Evolutionary conservation across 345 rosid genomes (phyloP), one percentile per base, ranked within the genome.

Genomic region (Rhodamnia rubescens): DNA sequence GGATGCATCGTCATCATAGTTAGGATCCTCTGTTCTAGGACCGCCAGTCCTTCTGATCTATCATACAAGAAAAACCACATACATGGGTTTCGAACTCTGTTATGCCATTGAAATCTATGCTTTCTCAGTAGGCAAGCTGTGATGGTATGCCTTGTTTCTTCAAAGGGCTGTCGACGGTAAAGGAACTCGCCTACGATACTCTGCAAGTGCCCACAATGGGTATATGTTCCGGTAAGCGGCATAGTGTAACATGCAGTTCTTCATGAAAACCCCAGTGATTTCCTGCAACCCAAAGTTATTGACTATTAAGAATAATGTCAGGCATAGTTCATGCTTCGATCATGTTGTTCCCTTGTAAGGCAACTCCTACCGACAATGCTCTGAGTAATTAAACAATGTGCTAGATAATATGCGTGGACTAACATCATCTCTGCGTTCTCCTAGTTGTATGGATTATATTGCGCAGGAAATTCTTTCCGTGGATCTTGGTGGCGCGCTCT

Each of bases 141-240:
- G 47, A 57, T 47, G 55, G 7, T 9, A 83, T 13, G n/a, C 53
- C 11, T 74, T 55, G 29, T 81, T 47, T 20, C 81, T 15, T 87
- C 80, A 36, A 21, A 69, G 80, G 47, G 11, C 80, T 69, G 20
- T 36, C 0, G 47, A 85, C 2, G 90, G 91, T 75, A 87, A 81
- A 20, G 84, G 86, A 53, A 89, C 87, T 21, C 75, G 80, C 52
- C 81, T 85, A 8, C 84, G 82, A 64, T 89, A 92, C 82, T 92
- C 91, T 14, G 90, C 94, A 1, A 92, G 87, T 61, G 93, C 94
- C 93, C 92, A 91, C 84, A 92, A 26, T 8, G 93, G 93, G 50
- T 87, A 92, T 55, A 87, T 88, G 55, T 90, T 91, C 84, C 89
- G 88, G 55, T 92, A 92, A 36, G 83, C 47, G 59, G 90, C 85